Evolutionary conservation across 2,329 filamentous ascomycete genomes (phyloP).

Genomic region (Alternaria conjuncta): DNA sequence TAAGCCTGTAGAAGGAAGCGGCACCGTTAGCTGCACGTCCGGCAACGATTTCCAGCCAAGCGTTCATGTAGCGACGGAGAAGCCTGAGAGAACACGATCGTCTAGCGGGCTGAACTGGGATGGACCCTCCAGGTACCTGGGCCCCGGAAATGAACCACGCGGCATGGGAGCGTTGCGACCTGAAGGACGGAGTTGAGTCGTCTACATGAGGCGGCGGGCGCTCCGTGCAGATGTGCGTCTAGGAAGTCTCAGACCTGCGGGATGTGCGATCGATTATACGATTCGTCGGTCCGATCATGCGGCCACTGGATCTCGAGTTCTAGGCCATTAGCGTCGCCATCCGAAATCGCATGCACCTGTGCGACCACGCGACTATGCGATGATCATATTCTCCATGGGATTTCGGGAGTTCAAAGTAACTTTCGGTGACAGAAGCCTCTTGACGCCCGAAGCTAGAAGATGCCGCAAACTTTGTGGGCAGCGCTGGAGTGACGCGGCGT

Average conservation of each 20-base stretch:
- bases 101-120: neutral
- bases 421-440: neutral
- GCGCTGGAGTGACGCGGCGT: neutral
- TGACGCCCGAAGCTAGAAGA: neutral
- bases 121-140: neutral
- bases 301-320: neutral
- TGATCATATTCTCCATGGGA: neutral
- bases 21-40: neutral
- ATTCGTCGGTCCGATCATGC: neutral
- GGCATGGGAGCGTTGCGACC: neutral
- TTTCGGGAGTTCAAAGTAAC: neutral
- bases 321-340: neutral
- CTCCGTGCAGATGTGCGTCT: slow-evolving; percentile 4
- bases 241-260: slow-evolving; percentile 4
- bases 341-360: neutral
- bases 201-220: neutral
- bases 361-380: neutral
- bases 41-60: neutral
- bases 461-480: neutral
- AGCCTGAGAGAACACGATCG: neutral
- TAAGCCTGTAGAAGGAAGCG: neutral
- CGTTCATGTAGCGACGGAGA: neutral
- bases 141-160: slow-evolving; percentile 6
- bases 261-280: slow-evolving; percentile 2
- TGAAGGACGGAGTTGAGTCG: neutral